Base-by-base conservation (phyloP, 805 yeast genomes). In the Phaffomyces thermotolerans region DNA sequence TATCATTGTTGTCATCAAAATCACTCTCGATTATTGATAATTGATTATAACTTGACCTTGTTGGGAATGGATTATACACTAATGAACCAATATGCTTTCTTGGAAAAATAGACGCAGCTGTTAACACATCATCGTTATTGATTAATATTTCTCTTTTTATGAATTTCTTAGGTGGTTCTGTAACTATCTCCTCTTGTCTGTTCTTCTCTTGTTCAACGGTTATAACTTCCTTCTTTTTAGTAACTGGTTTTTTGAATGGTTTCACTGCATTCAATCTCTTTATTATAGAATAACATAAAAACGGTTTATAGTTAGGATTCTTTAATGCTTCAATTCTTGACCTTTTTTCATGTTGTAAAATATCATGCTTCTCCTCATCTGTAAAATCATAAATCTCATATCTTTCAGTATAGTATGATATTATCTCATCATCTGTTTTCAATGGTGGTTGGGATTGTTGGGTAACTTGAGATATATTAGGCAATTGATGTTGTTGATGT, bases 1-100 rank as follows among this genome's bases (percentile, higher is more conserved):
- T 37, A n/a, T 45, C 37, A 9, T 50, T 44, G 15, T 43, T 36
- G 5, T 34, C 36, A 2, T 37, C n/a, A 17, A 17, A 32, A 14
- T 15, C 32, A 14, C 29, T 46, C 9, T 29, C 14, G 34, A 30
- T 46, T 40, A 51, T 17, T 12, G 52, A 34, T 9, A 55, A 34
- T 29, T 55, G 52, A 29, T 39, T 45, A 39, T 58, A 51, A 10
- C 74, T 64, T 1, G 63, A 58, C 64, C 66, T 65, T 0, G 82
- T 77, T 13, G 81, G 79, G 18, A 71, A 69, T 8, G 78, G 75
- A 36, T 71, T 72, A 57, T 86, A 85, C 0, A 81, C 58, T 4
- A 81, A 59, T 1, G 77, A 66, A 0, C 86, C 86, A 9, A 82
- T 60, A 46, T 70, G 63, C 32, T 59, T 62, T 34, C 78, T 59